Base-by-base conservation (phyloP, 495 filamentous ascomycete genomes). In the Daldinia childiae region DNA sequence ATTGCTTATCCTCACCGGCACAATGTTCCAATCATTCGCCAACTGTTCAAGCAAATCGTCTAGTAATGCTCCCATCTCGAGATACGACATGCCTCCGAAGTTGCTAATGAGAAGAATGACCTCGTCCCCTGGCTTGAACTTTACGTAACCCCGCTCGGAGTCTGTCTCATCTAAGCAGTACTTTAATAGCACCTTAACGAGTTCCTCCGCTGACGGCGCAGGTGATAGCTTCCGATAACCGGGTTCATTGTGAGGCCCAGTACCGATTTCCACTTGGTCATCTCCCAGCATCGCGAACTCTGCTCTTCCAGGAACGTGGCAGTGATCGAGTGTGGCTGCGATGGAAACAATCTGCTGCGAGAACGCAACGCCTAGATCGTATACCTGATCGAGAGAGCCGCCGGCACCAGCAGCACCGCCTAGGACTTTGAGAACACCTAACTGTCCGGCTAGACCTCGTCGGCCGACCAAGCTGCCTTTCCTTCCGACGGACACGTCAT, bases 191-290 rank as follows among this genome's bases (percentile, higher is more conserved):
- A 84, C 77, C 61, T 81, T 78, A 48, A 89, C 84, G 34, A 89
- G 79, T 1, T 85, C 86, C 51, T 86, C 80, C 4, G 84, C 79
- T 3, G 83, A 79, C 0, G 87, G 87, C 21, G 84, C 83, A 0
- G 88, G 88, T 0, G 82, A 80, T 36, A 89, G 74, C 74, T 86
- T 87, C 76, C 79, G 79, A 74, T 87, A 83, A 21, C 86, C 83
- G 2, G 88, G 88, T 73, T 90, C 88, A 73, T 90, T 90, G 66
- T 90, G 88, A 29, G 88, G 87, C 15, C 88, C 87, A 38, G 87
- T 88, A 3, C 88, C 88, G 17, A 89, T 80, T 58, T 87, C 87
- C 63, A 87, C 72, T 39, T 83, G 82, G 65, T 87, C 78, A 15
- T 78, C 77, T 7, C 73, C 68, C 7, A 88, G 79, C 6, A 79